Evolutionary conservation across 768 basidiomycete species (phyloP).

Genomic region (Psilocybe cyanescens): DNA sequence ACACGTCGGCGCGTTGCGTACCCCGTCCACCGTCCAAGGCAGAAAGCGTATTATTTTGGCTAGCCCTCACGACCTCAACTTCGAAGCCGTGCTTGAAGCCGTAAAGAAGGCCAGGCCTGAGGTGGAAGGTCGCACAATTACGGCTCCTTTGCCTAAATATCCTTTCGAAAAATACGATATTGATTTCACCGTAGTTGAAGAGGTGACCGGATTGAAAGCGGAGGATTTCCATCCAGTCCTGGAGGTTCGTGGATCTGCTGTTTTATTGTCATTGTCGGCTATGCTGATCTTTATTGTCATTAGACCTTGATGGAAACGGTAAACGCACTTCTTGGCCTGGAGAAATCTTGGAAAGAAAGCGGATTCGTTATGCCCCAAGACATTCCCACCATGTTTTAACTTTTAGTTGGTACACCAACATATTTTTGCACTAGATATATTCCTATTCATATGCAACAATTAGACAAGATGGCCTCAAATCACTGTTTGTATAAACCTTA

Average conservation of each 20-base stretch:
- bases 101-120: conserved; percentile 33
- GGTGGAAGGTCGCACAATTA: conserved; percentile 30
- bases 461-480: no score
- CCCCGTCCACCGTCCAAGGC: background rate
- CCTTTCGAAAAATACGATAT: conserved; percentile 25
- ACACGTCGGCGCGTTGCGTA: conserved; percentile 31
- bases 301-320: conserved; percentile 1
- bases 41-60: conserved; percentile 12
- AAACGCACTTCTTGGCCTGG: background rate
- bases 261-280: background rate
- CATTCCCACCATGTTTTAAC: background rate
- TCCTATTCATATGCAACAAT: no score
- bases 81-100: conserved; percentile 22
- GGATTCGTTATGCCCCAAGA: background rate
- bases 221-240: conserved; percentile 33
- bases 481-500: no score
- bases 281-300: background rate
- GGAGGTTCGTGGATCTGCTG: conserved; percentile 13
- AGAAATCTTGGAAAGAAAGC: conserved; percentile 1
- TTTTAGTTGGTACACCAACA: background rate
- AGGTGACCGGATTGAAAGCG: conserved; percentile 35
- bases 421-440: no score
- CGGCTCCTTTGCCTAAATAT: conserved; percentile 18
- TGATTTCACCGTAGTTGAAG: conserved; percentile 32
- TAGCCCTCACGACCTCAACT: conserved; percentile 6